Base-by-base conservation (phyloP, 1,139 yeast genomes). In the Taiozyma sp. region DNA sequence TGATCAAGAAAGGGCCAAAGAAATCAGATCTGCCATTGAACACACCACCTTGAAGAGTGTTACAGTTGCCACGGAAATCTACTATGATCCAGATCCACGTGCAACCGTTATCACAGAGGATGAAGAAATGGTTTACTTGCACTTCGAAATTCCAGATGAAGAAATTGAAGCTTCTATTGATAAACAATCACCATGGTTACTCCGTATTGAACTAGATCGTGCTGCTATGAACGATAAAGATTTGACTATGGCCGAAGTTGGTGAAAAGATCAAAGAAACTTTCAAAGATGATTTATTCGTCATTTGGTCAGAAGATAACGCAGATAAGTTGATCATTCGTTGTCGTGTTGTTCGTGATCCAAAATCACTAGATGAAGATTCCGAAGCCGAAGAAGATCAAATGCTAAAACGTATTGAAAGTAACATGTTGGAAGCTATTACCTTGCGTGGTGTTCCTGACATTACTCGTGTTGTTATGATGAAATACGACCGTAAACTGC, bases 271-370 rank as follows among this genome's bases (percentile, higher is more conserved):
- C 57, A 87, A 93, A 56, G 93, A 87, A 65, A 87, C 90, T 59
- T 95, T 93, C 69, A 96, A 93, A 53, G 96, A 91, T 65, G 98
- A 93, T 72, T 75, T 93, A 73, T 93, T 92, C 65, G 97, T 95
- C 48, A 93, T 95, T 66, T 95, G 99, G 99, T 91, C 97, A 47
- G 99, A 95, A 76, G 99, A 95, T 76, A 92, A 96, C 64, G 97
- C 98, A 45, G 98, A 93, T 62, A 92, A 91, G 70, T 84, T 95
- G 72, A 86, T 93, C 57, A 87, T 95, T 61, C 96, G 99, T 78
- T 93, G 99, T 79, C 88, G 99, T 77, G 96, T 95, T 61, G 93
- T 93, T 45, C 89, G 99, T 72, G 97, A 91, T 70, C 97, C 97
- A 55, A 93, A 93, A 72, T 78, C 91, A 16, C 72, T 91, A 66